phyloP scores from a whole-genome alignment of 352 stramenopile species.

The Globisporangium solare region DNA sequence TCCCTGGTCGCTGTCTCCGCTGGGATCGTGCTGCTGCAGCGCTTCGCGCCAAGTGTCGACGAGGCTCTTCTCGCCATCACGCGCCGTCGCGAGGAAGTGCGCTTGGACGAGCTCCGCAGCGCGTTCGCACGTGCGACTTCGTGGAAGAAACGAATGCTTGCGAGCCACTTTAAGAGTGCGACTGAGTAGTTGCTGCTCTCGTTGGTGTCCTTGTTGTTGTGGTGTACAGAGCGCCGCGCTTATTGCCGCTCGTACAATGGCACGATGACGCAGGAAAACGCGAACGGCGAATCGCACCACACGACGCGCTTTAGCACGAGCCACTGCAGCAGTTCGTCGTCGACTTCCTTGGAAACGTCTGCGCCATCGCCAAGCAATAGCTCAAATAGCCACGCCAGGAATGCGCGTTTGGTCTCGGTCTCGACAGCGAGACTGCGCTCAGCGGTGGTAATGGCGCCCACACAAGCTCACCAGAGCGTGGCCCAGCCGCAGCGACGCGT shows the following conservation, averaged over 20 bases:
- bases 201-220: not conserved
- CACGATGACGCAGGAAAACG: constrained; percentile 3
- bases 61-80: not conserved
- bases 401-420: not conserved
- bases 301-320: constrained; percentile 3
- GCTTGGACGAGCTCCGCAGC: not conserved
- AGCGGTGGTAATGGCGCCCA: not conserved
- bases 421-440: not conserved
- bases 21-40: not conserved
- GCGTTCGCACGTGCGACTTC: constrained; percentile 34
- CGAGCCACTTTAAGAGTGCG: constrained; percentile 4
- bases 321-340: constrained; percentile 1
- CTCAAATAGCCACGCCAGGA: not conserved
- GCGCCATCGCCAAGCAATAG: too few relatives aligned
- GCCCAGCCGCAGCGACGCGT: not conserved
- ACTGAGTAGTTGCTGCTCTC: not conserved
- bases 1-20: not conserved
- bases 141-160: constrained; percentile 11
- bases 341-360: too few relatives aligned
- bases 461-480: constrained; percentile 1
- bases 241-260: not conserved
- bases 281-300: constrained; percentile 4
- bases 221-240: not conserved
- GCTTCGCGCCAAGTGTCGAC: not conserved
- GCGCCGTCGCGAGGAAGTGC: not conserved